phyloP scores from a whole-genome alignment of 2,329 filamentous ascomycete genomes.

The Mariannaea elegans region DNA sequence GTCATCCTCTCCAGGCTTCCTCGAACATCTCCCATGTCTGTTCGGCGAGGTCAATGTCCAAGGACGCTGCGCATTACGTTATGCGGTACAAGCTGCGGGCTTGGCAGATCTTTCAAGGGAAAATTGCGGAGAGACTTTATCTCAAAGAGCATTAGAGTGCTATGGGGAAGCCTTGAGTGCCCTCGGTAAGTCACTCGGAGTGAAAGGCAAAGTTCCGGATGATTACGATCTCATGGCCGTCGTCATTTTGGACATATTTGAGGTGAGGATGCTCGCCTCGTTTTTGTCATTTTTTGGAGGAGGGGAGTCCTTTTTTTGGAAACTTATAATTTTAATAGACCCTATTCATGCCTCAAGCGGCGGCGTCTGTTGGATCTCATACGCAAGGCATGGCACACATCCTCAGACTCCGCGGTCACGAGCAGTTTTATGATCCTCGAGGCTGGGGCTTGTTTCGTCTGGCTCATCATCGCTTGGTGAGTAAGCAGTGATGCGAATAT shows the following conservation, averaged over 20 bases:
- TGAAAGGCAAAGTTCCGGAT: constrained; percentile 45
- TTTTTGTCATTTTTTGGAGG: neutral
- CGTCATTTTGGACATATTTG: constrained; percentile 52
- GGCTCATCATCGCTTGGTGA: constrained; percentile 48
- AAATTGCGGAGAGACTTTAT: constrained; percentile 29
- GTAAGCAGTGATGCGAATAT: too few species aligned
- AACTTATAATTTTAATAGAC: constrained; percentile 35
- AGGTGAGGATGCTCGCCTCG: constrained; percentile 35
- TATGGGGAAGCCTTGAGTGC: constrained; percentile 48
- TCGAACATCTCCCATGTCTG: constrained; percentile 49
- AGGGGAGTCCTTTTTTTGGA: neutral
- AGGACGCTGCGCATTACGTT: constrained; percentile 48
- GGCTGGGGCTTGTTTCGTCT: constrained; percentile 52
- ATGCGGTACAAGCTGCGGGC: constrained; percentile 48
- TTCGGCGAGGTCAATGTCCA: constrained; percentile 50
- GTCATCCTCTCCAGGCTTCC: constrained; percentile 48
- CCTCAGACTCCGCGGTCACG: constrained; percentile 46
- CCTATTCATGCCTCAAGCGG: constrained; percentile 41
- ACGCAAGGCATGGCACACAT: constrained; percentile 53
- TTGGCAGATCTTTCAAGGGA: constrained; percentile 46
- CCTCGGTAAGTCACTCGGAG: constrained; percentile 43
- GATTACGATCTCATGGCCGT: constrained; percentile 52
- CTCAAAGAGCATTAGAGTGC: constrained; percentile 41
- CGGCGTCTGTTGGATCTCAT: constrained; percentile 42
- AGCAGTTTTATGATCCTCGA: constrained; percentile 46